Conservation (phyloP, 768 basidiomycete genomes). For the Termitomyces titanicus region DNA sequence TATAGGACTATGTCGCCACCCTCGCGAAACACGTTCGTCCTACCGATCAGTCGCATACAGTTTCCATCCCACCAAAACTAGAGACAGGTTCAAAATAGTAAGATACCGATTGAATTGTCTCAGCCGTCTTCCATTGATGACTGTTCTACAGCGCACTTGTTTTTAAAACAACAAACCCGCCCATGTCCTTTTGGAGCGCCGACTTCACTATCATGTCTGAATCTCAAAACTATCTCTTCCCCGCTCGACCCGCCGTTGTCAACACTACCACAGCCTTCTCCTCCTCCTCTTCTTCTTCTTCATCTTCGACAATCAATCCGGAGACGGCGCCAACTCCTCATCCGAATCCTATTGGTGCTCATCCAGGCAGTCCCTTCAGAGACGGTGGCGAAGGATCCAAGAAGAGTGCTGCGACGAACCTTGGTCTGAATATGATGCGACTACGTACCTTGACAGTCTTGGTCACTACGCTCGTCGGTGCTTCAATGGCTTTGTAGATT, state of each 20-base stretch:
- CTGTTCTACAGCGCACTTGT: constrained; percentile 25
- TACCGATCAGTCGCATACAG: constrained; percentile 19
- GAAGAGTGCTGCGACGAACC: constrained; percentile 19
- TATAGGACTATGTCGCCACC: constrained; percentile 36
- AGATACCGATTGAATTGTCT: background rate
- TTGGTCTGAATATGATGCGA: constrained; percentile 34
- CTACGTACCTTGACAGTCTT: constrained; percentile 48
- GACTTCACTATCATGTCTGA: constrained; percentile 40
- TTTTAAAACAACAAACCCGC: constrained; percentile 27
- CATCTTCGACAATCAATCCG: background rate
- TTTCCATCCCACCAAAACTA: constrained; percentile 29
- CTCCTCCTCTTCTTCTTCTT: background rate
- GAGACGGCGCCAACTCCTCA: background rate
- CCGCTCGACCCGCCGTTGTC: constrained; percentile 17
- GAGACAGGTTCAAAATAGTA: constrained; percentile 28
- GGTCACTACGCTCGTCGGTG: constrained; percentile 55
- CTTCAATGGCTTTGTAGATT: constrained; percentile 47
- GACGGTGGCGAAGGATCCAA: constrained; percentile 7
- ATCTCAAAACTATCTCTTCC: constrained; percentile 10
- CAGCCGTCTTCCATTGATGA: background rate
- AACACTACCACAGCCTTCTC: background rate
- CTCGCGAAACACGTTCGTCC: constrained; percentile 45
- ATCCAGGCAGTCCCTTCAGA: constrained; percentile 9
- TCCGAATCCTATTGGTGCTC: constrained; percentile 11
- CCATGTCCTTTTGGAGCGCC: constrained; percentile 42